Evolutionary conservation across 2,329 filamentous ascomycete species (phyloP).

Genomic region (Trichoderma breve): DNA sequence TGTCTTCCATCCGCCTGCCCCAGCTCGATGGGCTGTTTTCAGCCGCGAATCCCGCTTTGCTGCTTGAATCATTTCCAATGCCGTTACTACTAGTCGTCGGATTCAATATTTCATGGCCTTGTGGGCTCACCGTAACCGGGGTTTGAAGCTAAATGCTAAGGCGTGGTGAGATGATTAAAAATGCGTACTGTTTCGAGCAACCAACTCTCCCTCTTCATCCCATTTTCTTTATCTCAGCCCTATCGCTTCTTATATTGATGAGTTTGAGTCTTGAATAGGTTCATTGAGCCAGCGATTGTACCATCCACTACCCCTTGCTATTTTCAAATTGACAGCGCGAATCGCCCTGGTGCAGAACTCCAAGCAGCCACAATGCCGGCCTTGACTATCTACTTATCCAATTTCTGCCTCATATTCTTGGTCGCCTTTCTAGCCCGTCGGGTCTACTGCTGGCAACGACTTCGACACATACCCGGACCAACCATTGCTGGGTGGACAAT

Average conservation of each 20-base stretch:
- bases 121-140: neutral
- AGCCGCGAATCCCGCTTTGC: neutral
- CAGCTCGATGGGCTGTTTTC: too few relatives aligned
- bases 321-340: neutral
- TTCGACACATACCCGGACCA: slow-evolving; percentile 32
- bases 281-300: neutral
- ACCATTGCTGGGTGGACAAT: slow-evolving; percentile 28
- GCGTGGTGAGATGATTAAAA: neutral
- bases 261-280: neutral
- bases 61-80: neutral
- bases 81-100: neutral
- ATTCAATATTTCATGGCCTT: neutral
- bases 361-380: neutral
- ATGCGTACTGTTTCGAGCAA: neutral
- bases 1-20: too few relatives aligned
- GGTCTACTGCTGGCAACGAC: slow-evolving; percentile 28
- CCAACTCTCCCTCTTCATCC: neutral
- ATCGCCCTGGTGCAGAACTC: neutral
- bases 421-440: neutral
- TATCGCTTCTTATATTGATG: neutral
- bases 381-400: neutral
- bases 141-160: neutral
- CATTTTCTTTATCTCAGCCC: neutral
- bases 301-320: neutral
- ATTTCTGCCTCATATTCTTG: neutral